phyloP scores from a whole-genome alignment of 202 grass and related monocot genomes.

The Digitaria exilis region DNA sequence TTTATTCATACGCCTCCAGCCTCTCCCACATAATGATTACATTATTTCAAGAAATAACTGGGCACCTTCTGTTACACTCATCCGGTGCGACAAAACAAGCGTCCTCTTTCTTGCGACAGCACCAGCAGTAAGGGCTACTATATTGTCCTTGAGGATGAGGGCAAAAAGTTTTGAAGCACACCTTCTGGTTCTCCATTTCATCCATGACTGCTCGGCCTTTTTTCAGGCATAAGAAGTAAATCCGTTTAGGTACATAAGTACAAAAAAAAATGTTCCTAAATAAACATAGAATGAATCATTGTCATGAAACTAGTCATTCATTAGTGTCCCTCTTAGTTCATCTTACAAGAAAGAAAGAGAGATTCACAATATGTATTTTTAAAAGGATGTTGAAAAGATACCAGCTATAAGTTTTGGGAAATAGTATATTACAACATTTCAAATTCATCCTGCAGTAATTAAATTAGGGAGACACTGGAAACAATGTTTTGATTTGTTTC shows the following conservation, averaged over 20 bases:
- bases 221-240: not conserved
- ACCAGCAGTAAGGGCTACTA: not conserved
- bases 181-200: not conserved
- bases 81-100: not conserved
- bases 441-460: too few species aligned
- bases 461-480: not conserved
- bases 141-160: too few species aligned
- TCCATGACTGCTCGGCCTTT: not conserved
- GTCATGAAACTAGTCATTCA: not conserved
- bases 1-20: too few species aligned
- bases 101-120: not conserved
- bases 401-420: not conserved
- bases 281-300: too few species aligned
- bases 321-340: not conserved
- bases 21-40: not conserved
- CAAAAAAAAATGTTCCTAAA: too few species aligned
- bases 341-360: not conserved
- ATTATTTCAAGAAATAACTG: not conserved
- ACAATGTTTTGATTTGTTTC: not conserved
- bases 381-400: not conserved
- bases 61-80: not conserved
- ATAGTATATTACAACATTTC: too few species aligned
- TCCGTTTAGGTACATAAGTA: too few species aligned
- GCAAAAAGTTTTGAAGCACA: not conserved
- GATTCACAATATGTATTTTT: not conserved